Evolutionary conservation across 306 rosid genomes (phyloP), one percentile per base, ranked within the genome.

Genomic region (Sophora flavescens): DNA sequence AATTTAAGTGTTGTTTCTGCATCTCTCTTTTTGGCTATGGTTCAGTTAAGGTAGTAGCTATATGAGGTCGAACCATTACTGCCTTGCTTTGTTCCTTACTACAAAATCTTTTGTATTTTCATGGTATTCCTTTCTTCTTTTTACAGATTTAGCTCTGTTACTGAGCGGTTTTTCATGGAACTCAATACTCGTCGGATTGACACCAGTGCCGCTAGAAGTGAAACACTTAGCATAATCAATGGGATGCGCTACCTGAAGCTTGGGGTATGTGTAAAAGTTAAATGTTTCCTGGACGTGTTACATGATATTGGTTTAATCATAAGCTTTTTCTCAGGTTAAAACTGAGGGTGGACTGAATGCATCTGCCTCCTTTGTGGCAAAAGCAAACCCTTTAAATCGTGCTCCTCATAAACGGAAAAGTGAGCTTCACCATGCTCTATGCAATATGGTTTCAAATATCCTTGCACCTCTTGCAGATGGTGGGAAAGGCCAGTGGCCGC

Each of bases 161-260:
- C 99, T 5, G 99, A 96, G 84, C 96, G 98, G 42, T 96, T 92
- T 86, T 96, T 96, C 92, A 92, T 91, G 96, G 99, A 96, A 84
- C 97, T 96, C 81, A 89, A 88, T 84, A 86, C 95, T 45, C 97
- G 98, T 80, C 89, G 98, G 15, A 88, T 87, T 53, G 99, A 96
- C 77, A 88, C 96, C 57, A 96, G 88, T 78, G 93, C 75, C 70
- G 88, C 97, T 67, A 90, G 99, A 87, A 96, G 99, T 80, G 99
- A 96, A 85, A 93, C 97, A 33, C 96, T 96, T 51, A 93, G 97
- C 68, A 96, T 93, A 87, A 92, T 96, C 65, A 91, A 91, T 84
- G 99, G 99, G 79, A 93, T 96, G 99, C 99, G 97, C 84, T 96
- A 96, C 89, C 89, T 96, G 84, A 96, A 91, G 75, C 88, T 96